These are phyloP conservation scores for Eutypella sp. DNA, from an alignment of 2,329 filamentous ascomycete species.

Conservation along the genomic window DNA sequence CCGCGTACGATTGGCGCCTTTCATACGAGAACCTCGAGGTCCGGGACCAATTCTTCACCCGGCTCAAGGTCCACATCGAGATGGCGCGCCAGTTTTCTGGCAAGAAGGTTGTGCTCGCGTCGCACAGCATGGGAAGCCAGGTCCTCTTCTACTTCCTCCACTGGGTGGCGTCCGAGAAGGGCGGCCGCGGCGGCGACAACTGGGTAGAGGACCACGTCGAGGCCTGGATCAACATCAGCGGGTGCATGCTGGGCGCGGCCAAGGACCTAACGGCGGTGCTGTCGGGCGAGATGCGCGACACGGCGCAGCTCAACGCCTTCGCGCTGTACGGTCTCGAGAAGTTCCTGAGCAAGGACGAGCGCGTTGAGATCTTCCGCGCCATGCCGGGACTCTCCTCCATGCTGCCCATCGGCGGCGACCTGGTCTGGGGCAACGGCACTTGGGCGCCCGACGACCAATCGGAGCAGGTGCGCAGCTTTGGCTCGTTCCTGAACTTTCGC, in stretches of 20 bases:
- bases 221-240: slow-evolving; percentile 96
- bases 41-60: slow-evolving; percentile 89
- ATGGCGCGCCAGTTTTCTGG: slow-evolving; percentile 67
- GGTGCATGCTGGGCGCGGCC: slow-evolving; percentile 92
- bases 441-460: slow-evolving; percentile 85
- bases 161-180: slow-evolving; percentile 73
- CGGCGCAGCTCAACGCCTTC: slow-evolving; percentile 91
- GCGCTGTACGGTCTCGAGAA: slow-evolving; percentile 96
- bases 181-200: slow-evolving; percentile 73
- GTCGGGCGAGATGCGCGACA: slow-evolving; percentile 97
- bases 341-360: slow-evolving; percentile 84
- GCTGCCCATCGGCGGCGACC: slow-evolving; percentile 89
- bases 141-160: slow-evolving; percentile 83
- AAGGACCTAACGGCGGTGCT: slow-evolving; percentile 88
- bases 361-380: slow-evolving; percentile 88
- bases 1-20: slow-evolving; percentile 85
- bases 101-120: slow-evolving; percentile 79
- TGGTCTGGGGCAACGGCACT: slow-evolving; percentile 86
- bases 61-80: slow-evolving; percentile 87
- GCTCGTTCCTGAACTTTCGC: slow-evolving; percentile 81
- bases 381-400: slow-evolving; percentile 98
- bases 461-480: slow-evolving; percentile 68
- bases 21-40: slow-evolving; percentile 85
- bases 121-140: slow-evolving; percentile 97
- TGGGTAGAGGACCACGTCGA: slow-evolving; percentile 92